These are phyloP conservation scores for Metarhizium robertsii DNA, from an alignment of 2,329 filamentous ascomycete genomes.

Conservation along the genomic window DNA sequence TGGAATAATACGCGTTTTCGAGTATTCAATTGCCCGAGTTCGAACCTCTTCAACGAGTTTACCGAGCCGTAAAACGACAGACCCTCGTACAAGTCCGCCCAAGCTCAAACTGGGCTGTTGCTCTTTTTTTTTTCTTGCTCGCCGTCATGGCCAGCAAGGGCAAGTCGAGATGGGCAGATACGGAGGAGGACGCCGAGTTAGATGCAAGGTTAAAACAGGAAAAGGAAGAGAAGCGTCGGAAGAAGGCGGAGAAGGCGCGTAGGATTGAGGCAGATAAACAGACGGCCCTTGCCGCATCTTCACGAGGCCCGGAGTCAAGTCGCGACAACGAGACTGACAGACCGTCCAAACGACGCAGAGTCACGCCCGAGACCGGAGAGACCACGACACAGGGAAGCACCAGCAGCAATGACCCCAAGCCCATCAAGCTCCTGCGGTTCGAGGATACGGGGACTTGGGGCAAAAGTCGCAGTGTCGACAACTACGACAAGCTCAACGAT, in stretches of 20 bases:
- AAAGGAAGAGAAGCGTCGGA: constrained; percentile 81
- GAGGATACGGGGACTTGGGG: constrained; percentile 54
- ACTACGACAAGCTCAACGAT: constrained; percentile 87
- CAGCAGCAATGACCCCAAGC: background rate
- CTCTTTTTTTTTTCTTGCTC: background rate
- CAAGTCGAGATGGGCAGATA: constrained; percentile 81
- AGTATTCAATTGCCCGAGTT: background rate
- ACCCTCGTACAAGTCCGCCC: background rate
- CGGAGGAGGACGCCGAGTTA: constrained; percentile 68
- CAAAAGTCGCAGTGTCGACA: constrained; percentile 66
- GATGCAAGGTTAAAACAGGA: constrained; percentile 66
- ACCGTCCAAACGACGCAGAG: constrained; percentile 53
- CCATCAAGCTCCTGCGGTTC: constrained; percentile 60
- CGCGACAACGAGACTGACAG: constrained; percentile 26
- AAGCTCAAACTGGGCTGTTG: background rate
- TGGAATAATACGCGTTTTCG: background rate
- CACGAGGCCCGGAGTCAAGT: constrained; percentile 10
- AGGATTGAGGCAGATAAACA: constrained; percentile 40
- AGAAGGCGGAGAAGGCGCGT: constrained; percentile 73
- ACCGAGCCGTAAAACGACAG: background rate
- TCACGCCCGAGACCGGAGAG: constrained; percentile 36
- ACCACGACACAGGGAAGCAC: background rate
- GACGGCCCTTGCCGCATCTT: background rate
- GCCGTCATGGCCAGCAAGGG: constrained; percentile 47
- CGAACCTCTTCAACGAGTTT: too few species aligned